These are phyloP conservation scores for Buxus sempervirens DNA, from an alignment of 164 flowering plant species.

Conservation along the genomic window DNA sequence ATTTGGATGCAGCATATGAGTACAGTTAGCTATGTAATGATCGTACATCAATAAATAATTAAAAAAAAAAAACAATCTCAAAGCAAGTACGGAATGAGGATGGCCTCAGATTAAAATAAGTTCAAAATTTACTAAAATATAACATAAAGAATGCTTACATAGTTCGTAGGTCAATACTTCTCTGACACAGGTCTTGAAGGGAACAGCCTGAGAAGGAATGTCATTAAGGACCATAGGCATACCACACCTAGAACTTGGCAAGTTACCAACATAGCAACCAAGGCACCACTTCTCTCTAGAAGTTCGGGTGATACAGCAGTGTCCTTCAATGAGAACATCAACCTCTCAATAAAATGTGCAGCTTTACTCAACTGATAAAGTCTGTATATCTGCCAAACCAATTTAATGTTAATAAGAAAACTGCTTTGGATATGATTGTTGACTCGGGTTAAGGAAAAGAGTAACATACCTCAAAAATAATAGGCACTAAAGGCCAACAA, in stretches of 20 bases:
- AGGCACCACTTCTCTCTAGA: conserved; percentile 47
- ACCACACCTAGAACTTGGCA: conserved; percentile 66
- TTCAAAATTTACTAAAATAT: neutral
- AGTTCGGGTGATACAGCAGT: conserved; percentile 34
- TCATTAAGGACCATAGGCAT: conserved; percentile 83
- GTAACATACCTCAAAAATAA: conserved; percentile 73
- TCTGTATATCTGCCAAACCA: conserved; percentile 61
- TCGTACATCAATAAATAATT: too few species aligned
- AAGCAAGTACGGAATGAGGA: too few species aligned
- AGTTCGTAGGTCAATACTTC: conserved; percentile 56
- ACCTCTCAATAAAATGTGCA: conserved; percentile 50
- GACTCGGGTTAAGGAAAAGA: neutral
- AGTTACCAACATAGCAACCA: conserved; percentile 52
- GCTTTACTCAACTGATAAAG: conserved; percentile 77
- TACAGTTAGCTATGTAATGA: too few species aligned
- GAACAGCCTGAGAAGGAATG: conserved; percentile 85
- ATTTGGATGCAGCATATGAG: too few species aligned
- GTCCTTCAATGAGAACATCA: conserved; percentile 53
- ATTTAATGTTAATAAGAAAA: conserved; percentile 7
- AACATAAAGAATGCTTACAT: conserved; percentile 18
- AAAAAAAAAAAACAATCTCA: too few species aligned
- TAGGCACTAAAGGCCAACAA: conserved; percentile 86
- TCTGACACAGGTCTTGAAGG: conserved; percentile 93
- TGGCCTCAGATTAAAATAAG: too few species aligned
- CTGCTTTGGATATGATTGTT: neutral